A percentile compares a stretch with the other conserved stretches of the same genome.
Evolutionary conservation across 163 green algal species (phyloP).

Genomic region (Scenedesmus sp.): DNA sequence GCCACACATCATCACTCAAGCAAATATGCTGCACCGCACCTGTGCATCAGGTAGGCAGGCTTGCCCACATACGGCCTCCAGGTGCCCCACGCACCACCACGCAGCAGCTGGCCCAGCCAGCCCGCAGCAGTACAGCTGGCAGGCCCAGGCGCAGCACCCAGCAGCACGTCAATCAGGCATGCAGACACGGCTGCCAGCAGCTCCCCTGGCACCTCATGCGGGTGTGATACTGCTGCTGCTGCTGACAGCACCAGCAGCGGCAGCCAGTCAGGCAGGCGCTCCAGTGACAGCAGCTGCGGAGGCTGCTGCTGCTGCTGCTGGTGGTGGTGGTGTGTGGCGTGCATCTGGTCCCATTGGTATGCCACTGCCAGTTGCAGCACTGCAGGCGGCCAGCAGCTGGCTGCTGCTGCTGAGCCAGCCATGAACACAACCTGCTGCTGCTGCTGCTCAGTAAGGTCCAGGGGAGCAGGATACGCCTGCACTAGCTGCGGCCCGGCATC

Average conservation of each 20-base stretch:
- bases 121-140: constrained; percentile 40
- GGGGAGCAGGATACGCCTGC: not conserved
- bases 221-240: constrained; percentile 23
- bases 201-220: constrained; percentile 17
- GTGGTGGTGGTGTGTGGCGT: not conserved
- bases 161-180: constrained; percentile 29
- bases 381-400: constrained; percentile 41
- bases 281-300: not conserved
- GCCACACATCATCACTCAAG: no score
- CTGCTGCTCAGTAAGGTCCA: not conserved
- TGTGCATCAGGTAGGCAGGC: constrained; percentile 26
- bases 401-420: constrained; percentile 23
- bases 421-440: constrained; percentile 7
- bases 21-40: constrained; percentile 1
- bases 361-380: constrained; percentile 26
- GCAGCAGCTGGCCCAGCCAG: constrained; percentile 34
- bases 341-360: not conserved
- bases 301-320: not conserved
- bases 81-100: not conserved
- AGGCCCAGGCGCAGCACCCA: constrained; percentile 29
- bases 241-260: constrained; percentile 32
- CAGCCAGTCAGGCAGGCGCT: constrained; percentile 28
- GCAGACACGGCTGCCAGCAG: constrained; percentile 41
- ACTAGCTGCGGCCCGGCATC: not conserved
- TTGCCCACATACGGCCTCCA: constrained; percentile 41